Base-by-base conservation (phyloP, 2,329 filamentous ascomycete genomes). In the Albophoma yamanashiensis region DNA sequence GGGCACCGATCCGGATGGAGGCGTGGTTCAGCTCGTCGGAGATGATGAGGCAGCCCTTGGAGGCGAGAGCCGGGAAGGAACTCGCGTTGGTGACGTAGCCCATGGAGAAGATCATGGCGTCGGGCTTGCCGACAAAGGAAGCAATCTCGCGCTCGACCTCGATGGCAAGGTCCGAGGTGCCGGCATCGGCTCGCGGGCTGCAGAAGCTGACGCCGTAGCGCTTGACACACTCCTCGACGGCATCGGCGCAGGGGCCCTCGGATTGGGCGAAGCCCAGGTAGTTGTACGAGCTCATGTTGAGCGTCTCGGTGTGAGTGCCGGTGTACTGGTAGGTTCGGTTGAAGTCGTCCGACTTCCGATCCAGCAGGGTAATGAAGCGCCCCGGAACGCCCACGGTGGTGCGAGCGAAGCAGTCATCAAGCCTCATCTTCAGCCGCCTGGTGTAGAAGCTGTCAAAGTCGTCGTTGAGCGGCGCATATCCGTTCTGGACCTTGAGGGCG, bases 361-460 rank as follows among this genome's bases (percentile, higher is more conserved):
- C 93, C 66, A 97, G 83, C 45, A 99, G 81, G 31, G 91, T 97
- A 69, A 99, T 95, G 78, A 85, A 97, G 64, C 94, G 87, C 60
- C 94, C 94, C 11, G 94, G 94, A 34, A 99, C 94, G 58, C 94
- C 94, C 4, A 92, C 95, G 36, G 89, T 92, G 15, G 93, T 91
- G 57, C 94, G 86, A 66, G 93, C 89, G 73, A 99, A 99, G 78
- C 92, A 96, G 75, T 99, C 94, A 67, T 97, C 95, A 71, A 99
- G 91, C 64, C 94, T 87, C 79, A 92, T 84, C 81, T 99, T 97
- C 71, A 99, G 76, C 62, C 94, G 84, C 60, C 94, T 86, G 60
- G 93, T 91, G 76, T 99, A 99, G 75, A 99, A 99, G 75, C 93
- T 97, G 79, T 99, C 94, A 71, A 99, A 99, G 75, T 99, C 94